phyloP scores from a whole-genome alignment of 2,329 filamentous ascomycete species.

The Penicillium sp. region DNA sequence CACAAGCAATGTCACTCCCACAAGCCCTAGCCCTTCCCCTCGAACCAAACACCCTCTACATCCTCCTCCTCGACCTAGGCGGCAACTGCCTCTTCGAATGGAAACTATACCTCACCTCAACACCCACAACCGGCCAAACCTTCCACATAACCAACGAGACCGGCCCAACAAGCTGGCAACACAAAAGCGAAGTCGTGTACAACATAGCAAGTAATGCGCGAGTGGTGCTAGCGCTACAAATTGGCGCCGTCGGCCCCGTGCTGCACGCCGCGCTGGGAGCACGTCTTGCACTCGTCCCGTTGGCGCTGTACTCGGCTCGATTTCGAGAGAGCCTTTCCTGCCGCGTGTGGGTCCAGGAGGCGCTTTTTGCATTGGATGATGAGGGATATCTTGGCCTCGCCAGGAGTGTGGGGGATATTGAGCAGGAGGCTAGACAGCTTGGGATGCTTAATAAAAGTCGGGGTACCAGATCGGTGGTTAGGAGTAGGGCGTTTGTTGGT shows the following conservation, averaged over 20 bases:
- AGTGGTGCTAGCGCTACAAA: conserved; percentile 19
- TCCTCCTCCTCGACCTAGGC: conserved; percentile 19
- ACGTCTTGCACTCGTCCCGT: conserved; percentile 16
- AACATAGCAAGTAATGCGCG: conserved; percentile 2
- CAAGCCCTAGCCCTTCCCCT: conserved; percentile 7
- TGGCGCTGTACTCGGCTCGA: conserved; percentile 16
- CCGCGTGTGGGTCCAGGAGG: conserved; percentile 25
- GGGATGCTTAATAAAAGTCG: conserved; percentile 9
- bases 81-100: conserved; percentile 20
- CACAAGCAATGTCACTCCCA: neutral
- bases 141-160: conserved; percentile 20
- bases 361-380: conserved; percentile 22
- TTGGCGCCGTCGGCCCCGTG: conserved; percentile 16
- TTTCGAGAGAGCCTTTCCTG: conserved; percentile 18
- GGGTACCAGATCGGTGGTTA: neutral
- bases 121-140: conserved; percentile 7
- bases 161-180: conserved; percentile 12
- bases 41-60: conserved; percentile 19
- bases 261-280: conserved; percentile 15
- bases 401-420: conserved; percentile 11
- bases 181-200: conserved; percentile 8
- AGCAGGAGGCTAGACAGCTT: conserved; percentile 15
- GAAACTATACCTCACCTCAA: conserved; percentile 21
- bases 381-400: conserved; percentile 20
- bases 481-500: conserved; percentile 1